A percentile compares a stretch with the other conserved stretches of the same genome.
phyloP scores from a whole-genome alignment of 2,329 filamentous ascomycete species.

The Cladosporium velox region DNA sequence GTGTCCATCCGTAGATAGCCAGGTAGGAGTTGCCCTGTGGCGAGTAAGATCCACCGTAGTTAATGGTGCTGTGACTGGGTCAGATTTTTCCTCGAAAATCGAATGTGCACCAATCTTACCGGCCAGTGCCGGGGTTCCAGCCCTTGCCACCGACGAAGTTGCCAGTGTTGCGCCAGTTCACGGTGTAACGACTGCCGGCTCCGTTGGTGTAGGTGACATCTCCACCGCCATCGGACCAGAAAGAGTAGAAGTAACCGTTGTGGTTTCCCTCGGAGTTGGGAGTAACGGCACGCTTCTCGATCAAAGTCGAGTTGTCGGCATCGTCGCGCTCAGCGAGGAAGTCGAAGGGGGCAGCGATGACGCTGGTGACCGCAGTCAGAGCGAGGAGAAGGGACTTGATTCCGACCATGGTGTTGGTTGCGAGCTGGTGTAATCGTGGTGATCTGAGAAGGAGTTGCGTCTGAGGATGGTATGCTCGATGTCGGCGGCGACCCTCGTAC shows the following conservation, averaged over 20 bases:
- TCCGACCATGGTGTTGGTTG: constrained; percentile 8
- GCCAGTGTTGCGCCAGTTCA: constrained; percentile 50
- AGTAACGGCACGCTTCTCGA: constrained; percentile 45
- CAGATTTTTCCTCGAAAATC: neutral
- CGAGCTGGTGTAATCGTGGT: neutral
- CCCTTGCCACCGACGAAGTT: constrained; percentile 62
- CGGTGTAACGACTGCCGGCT: constrained; percentile 50
- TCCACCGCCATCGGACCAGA: constrained; percentile 59
- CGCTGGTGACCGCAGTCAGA: constrained; percentile 38
- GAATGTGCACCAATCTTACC: constrained; percentile 41
- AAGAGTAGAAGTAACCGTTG: constrained; percentile 63
- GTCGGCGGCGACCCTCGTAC: neutral
- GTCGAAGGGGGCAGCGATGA: constrained; percentile 41
- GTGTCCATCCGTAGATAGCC: constrained; percentile 61
- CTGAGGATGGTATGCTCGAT: neutral
- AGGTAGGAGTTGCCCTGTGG: constrained; percentile 56
- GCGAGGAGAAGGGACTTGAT: constrained; percentile 40
- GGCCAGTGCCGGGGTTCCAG: constrained; percentile 55
- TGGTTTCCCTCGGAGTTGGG: constrained; percentile 50
- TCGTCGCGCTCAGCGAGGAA: constrained; percentile 29
- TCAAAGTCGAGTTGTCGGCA: constrained; percentile 34
- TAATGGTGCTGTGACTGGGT: constrained; percentile 46
- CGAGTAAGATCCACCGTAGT: constrained; percentile 51
- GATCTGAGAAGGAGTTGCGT: neutral
- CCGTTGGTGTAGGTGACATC: constrained; percentile 59